These are phyloP conservation scores for Annulohypoxylon maeteangense DNA, from an alignment of 495 filamentous ascomycete species.

Conservation along the genomic window DNA sequence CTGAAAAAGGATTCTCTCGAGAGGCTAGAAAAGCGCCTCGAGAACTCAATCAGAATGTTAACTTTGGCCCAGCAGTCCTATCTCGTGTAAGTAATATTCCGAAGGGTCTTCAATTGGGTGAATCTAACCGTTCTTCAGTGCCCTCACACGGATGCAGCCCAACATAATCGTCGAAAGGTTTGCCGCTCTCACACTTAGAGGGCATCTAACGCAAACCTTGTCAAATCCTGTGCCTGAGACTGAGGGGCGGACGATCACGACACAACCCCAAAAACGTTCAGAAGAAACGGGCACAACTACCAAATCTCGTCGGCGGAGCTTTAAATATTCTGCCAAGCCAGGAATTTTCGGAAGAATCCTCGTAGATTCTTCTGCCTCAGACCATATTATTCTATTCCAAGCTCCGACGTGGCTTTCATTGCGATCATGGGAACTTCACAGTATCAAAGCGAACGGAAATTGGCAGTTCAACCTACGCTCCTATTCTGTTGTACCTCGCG, in stretches of 20 bases:
- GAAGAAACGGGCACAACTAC: not conserved
- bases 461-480: slow-evolving; percentile 29
- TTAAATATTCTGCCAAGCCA: not conserved
- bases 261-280: not conserved
- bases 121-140: slow-evolving; percentile 28
- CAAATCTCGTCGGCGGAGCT: not conserved
- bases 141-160: slow-evolving; percentile 37
- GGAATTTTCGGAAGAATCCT: slow-evolving; percentile 11
- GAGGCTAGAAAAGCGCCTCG: slow-evolving; percentile 39
- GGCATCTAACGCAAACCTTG: not conserved
- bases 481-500: not conserved
- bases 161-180: slow-evolving; percentile 41
- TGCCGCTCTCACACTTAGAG: not conserved
- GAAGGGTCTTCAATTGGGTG: not conserved
- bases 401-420: slow-evolving; percentile 14
- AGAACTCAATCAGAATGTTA: slow-evolving; percentile 37
- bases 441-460: slow-evolving; percentile 21
- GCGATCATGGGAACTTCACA: slow-evolving; percentile 32
- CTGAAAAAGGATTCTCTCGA: slow-evolving; percentile 42
- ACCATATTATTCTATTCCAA: slow-evolving; percentile 3
- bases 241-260: not conserved
- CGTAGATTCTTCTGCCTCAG: not conserved
- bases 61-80: slow-evolving; percentile 37
- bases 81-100: slow-evolving; percentile 33
- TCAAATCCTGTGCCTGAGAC: not conserved